phyloP scores from a whole-genome alignment of 306 rosid genomes.

The Sicyos edulis region DNA sequence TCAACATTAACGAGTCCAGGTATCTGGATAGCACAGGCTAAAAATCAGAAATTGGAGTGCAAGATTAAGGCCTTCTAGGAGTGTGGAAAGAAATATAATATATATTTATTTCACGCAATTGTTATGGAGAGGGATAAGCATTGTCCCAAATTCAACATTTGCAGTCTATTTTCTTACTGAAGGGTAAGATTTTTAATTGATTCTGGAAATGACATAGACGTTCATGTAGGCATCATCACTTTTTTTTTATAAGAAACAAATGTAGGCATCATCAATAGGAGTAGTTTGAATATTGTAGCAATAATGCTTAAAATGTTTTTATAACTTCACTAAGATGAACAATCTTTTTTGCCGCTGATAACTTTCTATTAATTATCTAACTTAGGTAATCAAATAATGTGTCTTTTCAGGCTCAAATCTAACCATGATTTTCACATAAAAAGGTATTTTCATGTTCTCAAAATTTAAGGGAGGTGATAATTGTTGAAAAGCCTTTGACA shows the following conservation, averaged over 20 bases:
- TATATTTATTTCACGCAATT: background rate
- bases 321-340: background rate
- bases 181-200: background rate
- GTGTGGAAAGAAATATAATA: background rate
- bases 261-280: background rate
- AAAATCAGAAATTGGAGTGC: conserved; percentile 18
- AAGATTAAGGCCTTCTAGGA: background rate
- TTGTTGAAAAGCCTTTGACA: background rate
- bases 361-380: background rate
- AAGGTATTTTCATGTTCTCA: background rate
- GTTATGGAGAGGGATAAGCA: background rate
- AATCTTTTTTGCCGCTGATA: background rate
- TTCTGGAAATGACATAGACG: background rate
- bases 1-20: conserved; percentile 92
- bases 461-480: background rate
- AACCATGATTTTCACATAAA: background rate
- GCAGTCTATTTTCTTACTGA: background rate
- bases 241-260: too few relatives aligned
- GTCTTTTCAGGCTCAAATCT: background rate
- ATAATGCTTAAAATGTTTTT: background rate
- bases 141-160: background rate
- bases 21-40: conserved; percentile 45
- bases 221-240: background rate
- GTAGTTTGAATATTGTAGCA: background rate
- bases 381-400: background rate